Percentiles rank a stretch among this genome's conserved stretches.
These are phyloP conservation scores for Mucor piriformis DNA, from an alignment of 371 early-diverging fungal genomes.

Conservation along the genomic window DNA sequence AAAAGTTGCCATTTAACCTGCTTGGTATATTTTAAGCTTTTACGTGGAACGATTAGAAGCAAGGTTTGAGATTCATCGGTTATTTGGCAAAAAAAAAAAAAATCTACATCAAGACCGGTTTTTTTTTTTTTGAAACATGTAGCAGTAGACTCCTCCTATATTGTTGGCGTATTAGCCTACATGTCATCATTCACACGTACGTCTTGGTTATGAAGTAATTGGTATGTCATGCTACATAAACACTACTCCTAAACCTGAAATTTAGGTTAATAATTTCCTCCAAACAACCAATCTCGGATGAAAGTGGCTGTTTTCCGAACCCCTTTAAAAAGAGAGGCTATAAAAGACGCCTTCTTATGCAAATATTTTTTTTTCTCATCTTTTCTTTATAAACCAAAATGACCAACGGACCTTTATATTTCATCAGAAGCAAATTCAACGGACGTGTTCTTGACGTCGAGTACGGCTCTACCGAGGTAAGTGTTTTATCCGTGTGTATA, in stretches of 20 bases:
- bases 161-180: too few species aligned
- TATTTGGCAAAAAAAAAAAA: not conserved
- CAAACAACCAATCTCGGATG: not conserved
- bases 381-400: not conserved
- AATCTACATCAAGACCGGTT: too few species aligned
- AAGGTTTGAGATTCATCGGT: not conserved
- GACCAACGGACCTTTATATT: constrained; percentile 3
- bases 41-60: not conserved
- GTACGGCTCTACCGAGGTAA: constrained; percentile 30
- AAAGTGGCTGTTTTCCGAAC: not conserved
- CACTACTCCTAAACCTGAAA: too few species aligned
- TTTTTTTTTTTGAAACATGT: too few species aligned
- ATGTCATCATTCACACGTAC: too few species aligned
- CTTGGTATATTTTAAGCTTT: not conserved
- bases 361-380: not conserved
- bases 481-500: not conserved
- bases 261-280: not conserved
- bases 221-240: too few species aligned
- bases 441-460: constrained; percentile 37
- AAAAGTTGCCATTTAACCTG: not conserved
- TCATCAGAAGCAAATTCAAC: constrained; percentile 33
- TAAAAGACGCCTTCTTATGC: not conserved
- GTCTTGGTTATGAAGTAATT: too few species aligned
- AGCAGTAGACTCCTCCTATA: too few species aligned
- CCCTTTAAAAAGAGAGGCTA: not conserved